Evolutionary conservation across 352 stramenopile genomes (phyloP).

Genomic region (Labyrinthula sp.): DNA sequence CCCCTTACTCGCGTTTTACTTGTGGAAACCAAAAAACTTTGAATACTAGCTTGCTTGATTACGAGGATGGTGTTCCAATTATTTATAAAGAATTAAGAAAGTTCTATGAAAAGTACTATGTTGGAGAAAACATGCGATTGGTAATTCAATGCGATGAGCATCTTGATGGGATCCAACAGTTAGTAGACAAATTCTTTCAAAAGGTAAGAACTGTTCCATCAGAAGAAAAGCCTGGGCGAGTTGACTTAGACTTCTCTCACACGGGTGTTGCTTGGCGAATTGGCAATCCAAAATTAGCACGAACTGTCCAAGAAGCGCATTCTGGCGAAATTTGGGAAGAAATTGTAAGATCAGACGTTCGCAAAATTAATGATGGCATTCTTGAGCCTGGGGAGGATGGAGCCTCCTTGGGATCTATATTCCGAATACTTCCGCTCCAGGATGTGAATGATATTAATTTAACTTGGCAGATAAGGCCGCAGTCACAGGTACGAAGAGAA

Average conservation of each 20-base stretch:
- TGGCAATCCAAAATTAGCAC: background rate
- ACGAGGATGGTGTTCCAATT: constrained; percentile 40
- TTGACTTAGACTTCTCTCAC: background rate
- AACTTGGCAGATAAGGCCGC: constrained; percentile 19
- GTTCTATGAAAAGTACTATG: constrained; percentile 52
- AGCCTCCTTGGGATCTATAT: constrained; percentile 10
- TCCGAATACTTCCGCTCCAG: constrained; percentile 8
- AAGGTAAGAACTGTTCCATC: constrained; percentile 32
- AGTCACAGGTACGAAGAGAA: constrained; percentile 1
- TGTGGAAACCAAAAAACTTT: constrained; percentile 58
- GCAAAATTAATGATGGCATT: constrained; percentile 6
- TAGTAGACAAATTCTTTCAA: constrained; percentile 44
- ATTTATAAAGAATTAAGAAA: constrained; percentile 40
- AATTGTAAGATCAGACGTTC: too few relatives aligned
- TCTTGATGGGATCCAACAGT: constrained; percentile 46
- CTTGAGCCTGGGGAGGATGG: constrained; percentile 6
- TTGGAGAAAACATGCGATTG: constrained; percentile 55
- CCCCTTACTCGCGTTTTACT: constrained; percentile 54
- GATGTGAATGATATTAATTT: constrained; percentile 4
- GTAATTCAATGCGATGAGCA: constrained; percentile 50
- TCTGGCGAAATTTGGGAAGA: too few relatives aligned
- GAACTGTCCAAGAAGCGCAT: too few relatives aligned
- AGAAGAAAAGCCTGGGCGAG: background rate
- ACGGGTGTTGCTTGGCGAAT: constrained; percentile 17
- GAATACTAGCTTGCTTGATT: constrained; percentile 38